Conservation (phyloP, 441 rosid genomes). For the Macaranga tanarius region DNA sequence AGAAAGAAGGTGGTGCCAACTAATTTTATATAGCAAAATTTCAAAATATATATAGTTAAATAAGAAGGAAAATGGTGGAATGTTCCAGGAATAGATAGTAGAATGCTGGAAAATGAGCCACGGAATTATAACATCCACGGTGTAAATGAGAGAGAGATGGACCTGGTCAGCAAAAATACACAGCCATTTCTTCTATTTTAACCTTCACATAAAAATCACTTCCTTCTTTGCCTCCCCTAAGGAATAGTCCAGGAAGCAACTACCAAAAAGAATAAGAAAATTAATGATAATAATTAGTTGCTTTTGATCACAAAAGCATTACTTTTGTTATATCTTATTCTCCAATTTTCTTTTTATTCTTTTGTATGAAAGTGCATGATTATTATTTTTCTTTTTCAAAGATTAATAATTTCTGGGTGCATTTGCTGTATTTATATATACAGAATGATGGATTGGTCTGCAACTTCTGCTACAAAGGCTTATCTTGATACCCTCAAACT, state of each 20-base stretch:
- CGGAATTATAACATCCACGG: conserved; percentile 9
- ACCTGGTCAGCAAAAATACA: background rate
- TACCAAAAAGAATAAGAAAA: background rate
- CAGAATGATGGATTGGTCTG: conserved; percentile 45
- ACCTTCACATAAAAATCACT: background rate
- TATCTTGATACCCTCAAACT: conserved; percentile 41
- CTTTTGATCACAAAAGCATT: too few species aligned
- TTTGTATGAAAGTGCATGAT: too few species aligned
- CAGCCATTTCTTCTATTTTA: background rate
- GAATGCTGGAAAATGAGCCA: conserved; percentile 1
- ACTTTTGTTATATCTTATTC: too few species aligned
- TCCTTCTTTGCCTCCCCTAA: conserved; percentile 9
- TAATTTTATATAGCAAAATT: background rate
- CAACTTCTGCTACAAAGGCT: conserved; percentile 43
- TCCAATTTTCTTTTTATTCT: too few species aligned
- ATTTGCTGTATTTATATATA: background rate
- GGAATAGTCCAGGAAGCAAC: background rate
- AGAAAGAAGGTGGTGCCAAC: background rate
- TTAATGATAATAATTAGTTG: too few species aligned
- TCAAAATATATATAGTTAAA: background rate
- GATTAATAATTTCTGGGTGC: background rate
- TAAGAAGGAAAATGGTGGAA: background rate
- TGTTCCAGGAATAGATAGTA: background rate
- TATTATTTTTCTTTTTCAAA: background rate
- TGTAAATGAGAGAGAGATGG: background rate